phyloP scores from a whole-genome alignment of 805 yeast species.

The Candida pseudoglaebosa region DNA sequence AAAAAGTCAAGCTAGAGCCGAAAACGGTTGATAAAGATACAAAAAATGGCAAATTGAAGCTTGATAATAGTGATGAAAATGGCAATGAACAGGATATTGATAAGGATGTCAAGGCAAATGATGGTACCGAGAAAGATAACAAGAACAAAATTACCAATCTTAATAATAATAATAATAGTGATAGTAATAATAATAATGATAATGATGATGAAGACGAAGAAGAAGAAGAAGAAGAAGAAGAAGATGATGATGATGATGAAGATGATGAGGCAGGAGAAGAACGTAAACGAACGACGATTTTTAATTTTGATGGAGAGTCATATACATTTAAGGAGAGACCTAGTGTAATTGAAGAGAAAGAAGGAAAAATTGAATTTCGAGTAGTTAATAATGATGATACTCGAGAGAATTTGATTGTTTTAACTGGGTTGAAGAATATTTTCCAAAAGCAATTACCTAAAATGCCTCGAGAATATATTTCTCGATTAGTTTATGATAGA shows the following conservation, averaged over 20 bases:
- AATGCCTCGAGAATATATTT: conserved; percentile 97
- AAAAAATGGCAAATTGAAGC: too few relatives aligned
- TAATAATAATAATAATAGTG: too few relatives aligned
- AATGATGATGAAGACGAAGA: conserved; percentile 9
- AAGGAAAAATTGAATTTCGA: conserved; percentile 88
- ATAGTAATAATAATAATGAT: conserved; percentile 7
- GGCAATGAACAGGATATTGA: conserved; percentile 9
- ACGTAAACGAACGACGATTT: conserved; percentile 40
- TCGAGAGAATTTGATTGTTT: conserved; percentile 79
- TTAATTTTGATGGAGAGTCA: conserved; percentile 70
- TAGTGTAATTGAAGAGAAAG: conserved; percentile 89
- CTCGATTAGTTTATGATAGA: conserved; percentile 89
- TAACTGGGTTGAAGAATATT: conserved; percentile 92
- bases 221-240: conserved; percentile 20
- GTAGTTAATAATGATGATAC: conserved; percentile 95
- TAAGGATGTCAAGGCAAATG: conserved; percentile 21
- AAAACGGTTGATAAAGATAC: conserved; percentile 20
- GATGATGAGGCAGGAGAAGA: conserved; percentile 44
- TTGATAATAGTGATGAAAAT: conserved; percentile 14
- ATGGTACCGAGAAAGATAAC: conserved; percentile 15
- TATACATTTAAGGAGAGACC: conserved; percentile 90
- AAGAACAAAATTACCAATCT: conserved; percentile 26
- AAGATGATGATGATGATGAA: conserved; percentile 40
- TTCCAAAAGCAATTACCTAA: conserved; percentile 97
- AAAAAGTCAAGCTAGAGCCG: conserved; percentile 18